Base-by-base conservation (phyloP, 2,329 filamentous ascomycete genomes). In the Hortaea sp. region DNA sequence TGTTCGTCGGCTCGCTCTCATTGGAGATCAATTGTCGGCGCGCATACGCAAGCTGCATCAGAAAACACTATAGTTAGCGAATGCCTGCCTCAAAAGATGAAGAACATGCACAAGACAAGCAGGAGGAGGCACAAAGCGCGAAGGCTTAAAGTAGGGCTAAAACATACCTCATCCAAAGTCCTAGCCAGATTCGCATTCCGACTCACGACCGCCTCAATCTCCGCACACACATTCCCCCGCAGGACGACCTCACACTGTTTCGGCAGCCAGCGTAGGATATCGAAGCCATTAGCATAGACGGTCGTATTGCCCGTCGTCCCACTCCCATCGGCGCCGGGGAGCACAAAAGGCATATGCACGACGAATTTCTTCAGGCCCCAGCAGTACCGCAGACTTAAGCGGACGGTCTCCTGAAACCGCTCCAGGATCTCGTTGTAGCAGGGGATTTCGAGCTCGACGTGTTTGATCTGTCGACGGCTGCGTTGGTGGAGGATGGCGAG, bases 261-360 rank as follows among this genome's bases (percentile, higher is more conserved):
- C 2, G 69, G 69, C 48, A 72, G 51, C 69, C 69, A 72, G 10
- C 69, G 51, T 34, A 72, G 53, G 31, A 71, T 71, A 48, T 70
- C 69, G 47, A 72, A 72, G 0, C 68, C 69, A 46, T 71, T 71
- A 10, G 68, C 68, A 46, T 71, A 71, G 6, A 71, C 66, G 27
- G 65, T 69, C 3, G 64, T 67, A 28, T 66, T 65, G 6, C 63
- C 62, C 29, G 53, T 56, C 7, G 55, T 59, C 7, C 54, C 57
- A 47, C 57, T 59, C 32, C 57, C 58, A 43, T 62, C 60, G 1
- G 57, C 52, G 13, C 58, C 56, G 1, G 59, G 59, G 5, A 61
- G 53, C 10, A 53, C 56, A 49, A 62, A 62, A 6, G 60, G 66
- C 41, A 70, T 58, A 12, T 63, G 57, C 29, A 72, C 67, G 32